Evolutionary conservation across 768 basidiomycete genomes (phyloP).

Genomic region (Lactarius quietus): DNA sequence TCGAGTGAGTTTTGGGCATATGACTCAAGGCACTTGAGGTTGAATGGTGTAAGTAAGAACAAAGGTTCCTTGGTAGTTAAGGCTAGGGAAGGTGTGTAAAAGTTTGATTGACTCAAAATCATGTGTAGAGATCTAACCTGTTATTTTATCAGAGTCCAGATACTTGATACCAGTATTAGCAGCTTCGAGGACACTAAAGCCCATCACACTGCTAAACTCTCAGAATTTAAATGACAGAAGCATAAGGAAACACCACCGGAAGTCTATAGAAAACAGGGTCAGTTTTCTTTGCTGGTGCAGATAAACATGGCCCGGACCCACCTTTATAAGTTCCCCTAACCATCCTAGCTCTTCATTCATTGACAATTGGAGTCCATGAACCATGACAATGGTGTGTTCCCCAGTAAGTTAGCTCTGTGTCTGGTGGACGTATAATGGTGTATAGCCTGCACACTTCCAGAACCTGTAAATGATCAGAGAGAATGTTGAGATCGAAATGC

Average conservation of each 20-base stretch:
- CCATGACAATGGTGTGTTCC: constrained; percentile 96
- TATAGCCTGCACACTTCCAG: constrained; percentile 93
- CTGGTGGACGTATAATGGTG: constrained; percentile 91
- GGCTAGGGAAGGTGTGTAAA: constrained; percentile 42
- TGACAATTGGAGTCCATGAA: constrained; percentile 74
- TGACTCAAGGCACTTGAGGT: constrained; percentile 91
- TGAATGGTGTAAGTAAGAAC: constrained; percentile 79
- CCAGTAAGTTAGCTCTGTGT: constrained; percentile 94
- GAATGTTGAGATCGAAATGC: background rate
- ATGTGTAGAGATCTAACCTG: constrained; percentile 33
- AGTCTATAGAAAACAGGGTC: constrained; percentile 53
- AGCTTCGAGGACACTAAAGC: constrained; percentile 85
- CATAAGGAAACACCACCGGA: constrained; percentile 83
- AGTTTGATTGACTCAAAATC: background rate
- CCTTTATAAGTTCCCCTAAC: constrained; percentile 88
- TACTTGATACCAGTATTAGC: constrained; percentile 59
- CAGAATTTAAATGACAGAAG: constrained; percentile 93
- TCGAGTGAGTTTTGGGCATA: constrained; percentile 96
- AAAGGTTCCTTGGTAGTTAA: constrained; percentile 50
- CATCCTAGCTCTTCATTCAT: constrained; percentile 65
- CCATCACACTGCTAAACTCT: constrained; percentile 85
- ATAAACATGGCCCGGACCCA: constrained; percentile 31
- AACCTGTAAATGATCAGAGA: constrained; percentile 47
- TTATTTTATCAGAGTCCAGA: constrained; percentile 38
- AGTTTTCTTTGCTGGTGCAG: background rate